phyloP scores from a whole-genome alignment of 352 stramenopile genomes.

The Phytophthora capsici region DNA sequence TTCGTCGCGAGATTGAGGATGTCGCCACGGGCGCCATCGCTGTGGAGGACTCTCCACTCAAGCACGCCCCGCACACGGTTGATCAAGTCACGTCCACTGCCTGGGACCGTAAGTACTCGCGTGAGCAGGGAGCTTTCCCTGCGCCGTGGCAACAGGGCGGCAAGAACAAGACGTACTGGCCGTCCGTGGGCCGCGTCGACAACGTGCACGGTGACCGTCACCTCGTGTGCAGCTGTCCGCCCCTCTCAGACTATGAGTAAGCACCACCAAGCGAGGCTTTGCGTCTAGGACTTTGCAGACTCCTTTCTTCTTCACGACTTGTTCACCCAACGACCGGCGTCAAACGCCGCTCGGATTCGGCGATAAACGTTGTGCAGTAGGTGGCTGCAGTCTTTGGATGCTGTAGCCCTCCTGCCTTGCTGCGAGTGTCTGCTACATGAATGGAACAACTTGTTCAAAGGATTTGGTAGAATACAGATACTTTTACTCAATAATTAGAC shows the following conservation, averaged over 20 bases:
- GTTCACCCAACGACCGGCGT: slow-evolving; percentile 32
- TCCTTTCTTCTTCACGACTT: slow-evolving; percentile 23
- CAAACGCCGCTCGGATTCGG: slow-evolving; percentile 31
- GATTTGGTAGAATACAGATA: slow-evolving; percentile 4
- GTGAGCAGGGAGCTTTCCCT: slow-evolving; percentile 95
- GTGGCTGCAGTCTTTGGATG: slow-evolving; percentile 15
- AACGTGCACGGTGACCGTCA: slow-evolving; percentile 99
- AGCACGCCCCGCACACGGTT: slow-evolving; percentile 97
- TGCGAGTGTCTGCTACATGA: neutral
- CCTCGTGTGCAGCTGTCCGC: slow-evolving; percentile 98
- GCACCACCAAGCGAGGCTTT: slow-evolving; percentile 24
- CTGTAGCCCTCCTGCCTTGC: slow-evolving; percentile 18
- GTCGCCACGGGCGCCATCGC: slow-evolving; percentile 93
- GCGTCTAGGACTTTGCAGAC: slow-evolving; percentile 22
- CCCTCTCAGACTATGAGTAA: slow-evolving; percentile 94
- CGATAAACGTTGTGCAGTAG: slow-evolving; percentile 21
- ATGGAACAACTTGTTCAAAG: slow-evolving; percentile 13
- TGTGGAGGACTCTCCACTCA: slow-evolving; percentile 94
- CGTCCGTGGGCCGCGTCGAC: slow-evolving; percentile 96
- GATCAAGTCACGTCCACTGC: slow-evolving; percentile 91
- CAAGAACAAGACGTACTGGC: slow-evolving; percentile 98
- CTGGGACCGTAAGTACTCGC: slow-evolving; percentile 96
- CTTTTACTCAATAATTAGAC: slow-evolving; percentile 11
- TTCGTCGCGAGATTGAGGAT: slow-evolving; percentile 98
- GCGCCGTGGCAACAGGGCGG: slow-evolving; percentile 92